Conservation (phyloP, 2,329 filamentous ascomycete species). For the Coniochaeta sp. region DNA sequence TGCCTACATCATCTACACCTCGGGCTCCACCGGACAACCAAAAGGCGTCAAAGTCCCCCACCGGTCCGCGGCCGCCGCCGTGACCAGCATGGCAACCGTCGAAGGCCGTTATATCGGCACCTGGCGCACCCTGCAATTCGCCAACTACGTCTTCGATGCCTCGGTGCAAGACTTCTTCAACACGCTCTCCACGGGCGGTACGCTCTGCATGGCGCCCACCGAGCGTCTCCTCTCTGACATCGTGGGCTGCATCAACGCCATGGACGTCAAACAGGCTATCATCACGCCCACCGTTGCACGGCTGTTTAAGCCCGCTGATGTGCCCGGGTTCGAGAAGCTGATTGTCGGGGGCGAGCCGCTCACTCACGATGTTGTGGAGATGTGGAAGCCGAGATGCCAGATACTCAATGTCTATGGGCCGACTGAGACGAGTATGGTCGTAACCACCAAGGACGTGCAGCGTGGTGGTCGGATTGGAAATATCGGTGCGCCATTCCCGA, state of each 20-base stretch:
- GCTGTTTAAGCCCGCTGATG: conserved; percentile 6
- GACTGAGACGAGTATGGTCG: conserved; percentile 26
- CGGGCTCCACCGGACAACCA: conserved; percentile 5
- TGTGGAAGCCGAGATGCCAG: conserved; percentile 34
- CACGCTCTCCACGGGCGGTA: conserved; percentile 6
- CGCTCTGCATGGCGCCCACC: conserved; percentile 7
- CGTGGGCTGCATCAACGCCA: conserved; percentile 1
- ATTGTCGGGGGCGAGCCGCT: conserved; percentile 40
- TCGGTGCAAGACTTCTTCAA: conserved; percentile 8
- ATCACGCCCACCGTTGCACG: neutral
- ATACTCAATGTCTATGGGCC: conserved; percentile 42
- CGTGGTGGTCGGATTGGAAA: neutral
- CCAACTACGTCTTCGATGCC: conserved; percentile 8
- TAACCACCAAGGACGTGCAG: neutral
- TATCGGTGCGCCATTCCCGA: neutral
- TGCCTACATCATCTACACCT: conserved; percentile 8
- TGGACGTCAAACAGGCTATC: neutral
- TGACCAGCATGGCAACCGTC: conserved; percentile 9
- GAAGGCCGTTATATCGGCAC: conserved; percentile 1
- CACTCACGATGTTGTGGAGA: conserved; percentile 36
- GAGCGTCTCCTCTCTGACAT: conserved; percentile 5
- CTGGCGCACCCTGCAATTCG: conserved; percentile 6
- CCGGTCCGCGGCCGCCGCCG: conserved; percentile 9
- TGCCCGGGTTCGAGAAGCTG: conserved; percentile 5
- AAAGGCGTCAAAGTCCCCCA: conserved; percentile 9